phyloP scores from a whole-genome alignment of 192 early-diverging fungal genomes.

The Podila epicladia region DNA sequence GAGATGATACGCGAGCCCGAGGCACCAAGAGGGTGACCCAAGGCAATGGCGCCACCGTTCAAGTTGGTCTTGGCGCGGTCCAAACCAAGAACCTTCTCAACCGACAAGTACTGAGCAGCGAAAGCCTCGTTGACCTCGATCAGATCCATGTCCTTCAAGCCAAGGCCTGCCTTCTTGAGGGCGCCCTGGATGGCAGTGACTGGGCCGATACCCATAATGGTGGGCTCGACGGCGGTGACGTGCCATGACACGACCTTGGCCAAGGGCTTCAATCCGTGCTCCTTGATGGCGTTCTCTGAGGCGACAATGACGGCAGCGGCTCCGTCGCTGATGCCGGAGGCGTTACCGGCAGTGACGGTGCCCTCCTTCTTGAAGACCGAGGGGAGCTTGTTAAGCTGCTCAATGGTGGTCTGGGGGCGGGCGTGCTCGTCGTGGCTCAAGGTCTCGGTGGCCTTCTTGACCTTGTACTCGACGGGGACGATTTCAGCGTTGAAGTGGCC shows the following conservation, averaged over 20 bases:
- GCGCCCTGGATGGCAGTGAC: constrained; percentile 90
- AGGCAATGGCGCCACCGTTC: constrained; percentile 93
- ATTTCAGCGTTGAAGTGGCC: constrained; percentile 88
- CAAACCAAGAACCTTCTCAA: constrained; percentile 88
- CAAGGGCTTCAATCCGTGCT: constrained; percentile 82
- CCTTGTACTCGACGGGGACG: constrained; percentile 83
- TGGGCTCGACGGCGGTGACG: constrained; percentile 89
- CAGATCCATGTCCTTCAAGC: constrained; percentile 86
- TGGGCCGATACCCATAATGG: constrained; percentile 97
- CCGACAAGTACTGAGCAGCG: constrained; percentile 90
- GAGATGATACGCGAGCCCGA: constrained; percentile 93
- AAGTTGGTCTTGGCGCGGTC: constrained; percentile 83
- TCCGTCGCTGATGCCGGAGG: constrained; percentile 96
- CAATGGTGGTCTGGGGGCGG: constrained; percentile 85
- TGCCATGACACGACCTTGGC: constrained; percentile 88
- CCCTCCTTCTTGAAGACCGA: constrained; percentile 94
- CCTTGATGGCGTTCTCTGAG: constrained; percentile 84
- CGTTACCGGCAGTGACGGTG: constrained; percentile 93
- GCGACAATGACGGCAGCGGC: constrained; percentile 89
- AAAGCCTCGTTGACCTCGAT: constrained; percentile 99
- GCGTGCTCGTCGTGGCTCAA: constrained; percentile 90
- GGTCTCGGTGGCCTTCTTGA: constrained; percentile 75
- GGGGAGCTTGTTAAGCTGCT: constrained; percentile 78
- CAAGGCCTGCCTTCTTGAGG: constrained; percentile 81
- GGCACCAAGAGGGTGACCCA: constrained; percentile 97